Evolutionary conservation across 108 stramenopile genomes (phyloP).

Genomic region (Chaetoceros tenuissimus): DNA sequence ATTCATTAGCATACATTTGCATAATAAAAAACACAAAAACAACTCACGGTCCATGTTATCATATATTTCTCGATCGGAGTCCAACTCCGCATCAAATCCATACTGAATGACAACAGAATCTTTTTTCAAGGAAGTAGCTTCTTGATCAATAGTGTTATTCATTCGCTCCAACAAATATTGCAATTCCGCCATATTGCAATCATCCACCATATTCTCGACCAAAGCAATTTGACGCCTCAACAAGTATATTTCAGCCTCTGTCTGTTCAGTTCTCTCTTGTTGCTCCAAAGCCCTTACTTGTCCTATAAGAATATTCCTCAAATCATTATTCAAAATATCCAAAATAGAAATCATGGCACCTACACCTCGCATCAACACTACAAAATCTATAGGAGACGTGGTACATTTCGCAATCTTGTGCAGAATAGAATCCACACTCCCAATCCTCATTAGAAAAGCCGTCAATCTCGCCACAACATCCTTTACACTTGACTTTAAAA

Average conservation of each 20-base stretch:
- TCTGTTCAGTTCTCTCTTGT: constrained; percentile 3
- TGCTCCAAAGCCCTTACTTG: background rate
- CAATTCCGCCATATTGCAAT: constrained; percentile 38
- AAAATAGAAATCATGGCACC: constrained; percentile 56
- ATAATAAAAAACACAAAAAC: background rate
- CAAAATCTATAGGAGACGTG: constrained; percentile 57
- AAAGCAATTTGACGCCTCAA: constrained; percentile 22
- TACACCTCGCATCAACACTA: constrained; percentile 39
- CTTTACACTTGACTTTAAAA: constrained; percentile 45
- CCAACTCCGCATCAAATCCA: constrained; percentile 80
- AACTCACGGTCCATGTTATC: constrained; percentile 48
- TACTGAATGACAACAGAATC: constrained; percentile 46
- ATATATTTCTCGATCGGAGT: constrained; percentile 66
- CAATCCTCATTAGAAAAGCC: constrained; percentile 44
- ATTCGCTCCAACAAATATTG: constrained; percentile 50
- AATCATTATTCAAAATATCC: constrained; percentile 36
- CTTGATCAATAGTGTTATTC: constrained; percentile 54
- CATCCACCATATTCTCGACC: constrained; percentile 26
- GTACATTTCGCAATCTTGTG: constrained; percentile 78
- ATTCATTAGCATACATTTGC: background rate
- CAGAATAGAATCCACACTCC: constrained; percentile 70
- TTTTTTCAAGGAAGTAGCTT: constrained; percentile 44
- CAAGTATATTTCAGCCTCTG: background rate
- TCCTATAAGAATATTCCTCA: constrained; percentile 15
- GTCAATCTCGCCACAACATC: constrained; percentile 35